Percentiles rank a stretch among this genome's conserved stretches.
phyloP scores from a whole-genome alignment of 2,329 filamentous ascomycete genomes.

The Aaosphaeria arxii region DNA sequence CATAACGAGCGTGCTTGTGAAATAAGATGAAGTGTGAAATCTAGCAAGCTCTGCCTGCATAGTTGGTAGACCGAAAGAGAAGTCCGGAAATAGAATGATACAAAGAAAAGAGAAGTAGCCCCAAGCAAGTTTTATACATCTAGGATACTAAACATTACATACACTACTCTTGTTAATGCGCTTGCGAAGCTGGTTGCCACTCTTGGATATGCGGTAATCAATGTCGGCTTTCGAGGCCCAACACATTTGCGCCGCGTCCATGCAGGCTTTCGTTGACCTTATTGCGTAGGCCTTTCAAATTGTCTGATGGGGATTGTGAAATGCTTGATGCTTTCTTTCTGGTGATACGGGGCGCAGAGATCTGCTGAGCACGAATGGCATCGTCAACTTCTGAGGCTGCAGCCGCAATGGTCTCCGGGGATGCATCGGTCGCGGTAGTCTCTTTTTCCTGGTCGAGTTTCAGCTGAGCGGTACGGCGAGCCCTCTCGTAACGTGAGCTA shows the following conservation, averaged over 20 bases:
- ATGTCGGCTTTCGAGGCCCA: slow-evolving; percentile 44
- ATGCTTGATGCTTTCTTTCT: slow-evolving; percentile 42
- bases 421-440: slow-evolving; percentile 15
- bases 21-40: background rate
- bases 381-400: slow-evolving; percentile 21
- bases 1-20: slow-evolving; percentile 21
- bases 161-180: slow-evolving; percentile 9
- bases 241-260: slow-evolving; percentile 44
- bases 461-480: slow-evolving; percentile 54
- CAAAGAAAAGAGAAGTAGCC: slow-evolving; percentile 13
- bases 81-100: too few species aligned
- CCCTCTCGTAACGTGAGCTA: slow-evolving; percentile 56
- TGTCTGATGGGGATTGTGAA: slow-evolving; percentile 35
- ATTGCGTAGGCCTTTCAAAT: slow-evolving; percentile 44
- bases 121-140: slow-evolving; percentile 11
- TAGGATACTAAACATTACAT: slow-evolving; percentile 33
- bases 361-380: slow-evolving; percentile 20
- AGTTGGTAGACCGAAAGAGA: too few species aligned
- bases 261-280: slow-evolving; percentile 47
- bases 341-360: slow-evolving; percentile 37
- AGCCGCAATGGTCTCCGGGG: slow-evolving; percentile 11
- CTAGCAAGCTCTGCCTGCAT: too few species aligned
- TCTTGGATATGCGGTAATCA: slow-evolving; percentile 5
- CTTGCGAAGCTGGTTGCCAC: background rate
- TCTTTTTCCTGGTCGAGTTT: slow-evolving; percentile 51